Base-by-base conservation (phyloP, 768 basidiomycete species). In the Amanita pseudoporphyria region DNA sequence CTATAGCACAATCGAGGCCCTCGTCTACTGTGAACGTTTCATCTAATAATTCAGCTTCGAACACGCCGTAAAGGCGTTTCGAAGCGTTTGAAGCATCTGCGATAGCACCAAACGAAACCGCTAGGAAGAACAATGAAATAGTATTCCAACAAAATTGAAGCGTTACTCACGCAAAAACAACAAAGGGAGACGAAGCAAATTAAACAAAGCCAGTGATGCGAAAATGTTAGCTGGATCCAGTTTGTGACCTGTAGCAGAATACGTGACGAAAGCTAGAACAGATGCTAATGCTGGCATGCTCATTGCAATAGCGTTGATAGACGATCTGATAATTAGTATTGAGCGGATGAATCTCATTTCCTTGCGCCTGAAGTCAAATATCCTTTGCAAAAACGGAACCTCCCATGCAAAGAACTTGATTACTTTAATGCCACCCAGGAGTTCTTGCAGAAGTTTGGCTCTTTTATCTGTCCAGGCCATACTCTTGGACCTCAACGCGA, bases 371-470 rank as follows among this genome's bases (percentile, higher is more conserved):
- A 85, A 86, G 35, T 76, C 76, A 26, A 75, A 73, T 22, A 96
- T 75, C 39, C 84, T 79, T 13, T 78, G 68, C 19, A 95, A 71
- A 64, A 90, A 94, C 0, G 93, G 88, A 1, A 65, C 58, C 58
- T 92, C 89, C 89, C 89, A 93, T 5, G 86, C 82, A 64, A 94
- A 94, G 62, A 84, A 83, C 64, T 96, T 96, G 73, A 96, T 87
- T 53, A 95, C 77, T 55, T 88, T 84, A 79, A 96, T 93, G 1
- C 88, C 87, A 12, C 83, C 81, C 0, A 96, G 67, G 1, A 98
- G 72, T 61, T 98, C 94, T 62, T 94, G 92, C 9, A 96, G 74
- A 3, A 93, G 67, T 59, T 90, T 92, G 13, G 87, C 86, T 9
- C 94, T 79, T 60, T 86, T 87, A 60, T 98, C 94, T 5, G 86